phyloP scores from a whole-genome alignment of 106 monocot genomes.

The Xerophyta viscosa region DNA sequence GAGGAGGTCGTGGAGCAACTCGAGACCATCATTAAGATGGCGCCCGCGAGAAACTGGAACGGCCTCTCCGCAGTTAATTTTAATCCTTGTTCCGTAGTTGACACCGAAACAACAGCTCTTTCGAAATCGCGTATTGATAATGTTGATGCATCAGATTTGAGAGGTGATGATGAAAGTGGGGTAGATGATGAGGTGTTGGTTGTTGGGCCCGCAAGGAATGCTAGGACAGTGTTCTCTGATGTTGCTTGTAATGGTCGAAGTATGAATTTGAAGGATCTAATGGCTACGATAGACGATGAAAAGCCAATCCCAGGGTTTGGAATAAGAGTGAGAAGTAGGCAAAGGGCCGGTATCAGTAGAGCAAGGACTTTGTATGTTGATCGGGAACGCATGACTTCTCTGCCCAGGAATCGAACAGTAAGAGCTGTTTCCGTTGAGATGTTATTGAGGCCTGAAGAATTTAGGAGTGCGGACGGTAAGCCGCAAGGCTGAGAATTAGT shows the following conservation, averaged over 20 bases:
- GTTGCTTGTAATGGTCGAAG: constrained; percentile 9
- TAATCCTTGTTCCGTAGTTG: constrained; percentile 68
- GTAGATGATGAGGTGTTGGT: constrained; percentile 16
- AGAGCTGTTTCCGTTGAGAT: constrained; percentile 5
- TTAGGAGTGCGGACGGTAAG: too few relatives aligned
- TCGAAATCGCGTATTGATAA: constrained; percentile 9
- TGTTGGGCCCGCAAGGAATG: constrained; percentile 27
- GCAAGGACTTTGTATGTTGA: constrained; percentile 18
- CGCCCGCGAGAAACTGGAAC: constrained; percentile 47
- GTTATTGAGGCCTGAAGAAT: constrained; percentile 5
- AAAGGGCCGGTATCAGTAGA: constrained; percentile 12
- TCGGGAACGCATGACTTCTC: background rate
- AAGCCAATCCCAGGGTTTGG: constrained; percentile 5
- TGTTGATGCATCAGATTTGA: background rate
- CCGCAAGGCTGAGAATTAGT: too few relatives aligned
- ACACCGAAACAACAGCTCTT: constrained; percentile 31
- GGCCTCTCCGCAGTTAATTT: constrained; percentile 27
- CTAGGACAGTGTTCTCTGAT: constrained; percentile 21
- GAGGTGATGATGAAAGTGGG: constrained; percentile 1
- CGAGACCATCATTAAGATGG: constrained; percentile 34
- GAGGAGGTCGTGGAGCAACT: constrained; percentile 64
- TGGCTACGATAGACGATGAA: constrained; percentile 24
- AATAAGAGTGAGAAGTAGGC: constrained; percentile 1
- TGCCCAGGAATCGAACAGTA: constrained; percentile 19
- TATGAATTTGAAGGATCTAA: constrained; percentile 46